Evolutionary conservation across 2,329 filamentous ascomycete genomes (phyloP), one percentile per base, ranked within the genome.

Genomic region (Paecilomyces variotii): DNA sequence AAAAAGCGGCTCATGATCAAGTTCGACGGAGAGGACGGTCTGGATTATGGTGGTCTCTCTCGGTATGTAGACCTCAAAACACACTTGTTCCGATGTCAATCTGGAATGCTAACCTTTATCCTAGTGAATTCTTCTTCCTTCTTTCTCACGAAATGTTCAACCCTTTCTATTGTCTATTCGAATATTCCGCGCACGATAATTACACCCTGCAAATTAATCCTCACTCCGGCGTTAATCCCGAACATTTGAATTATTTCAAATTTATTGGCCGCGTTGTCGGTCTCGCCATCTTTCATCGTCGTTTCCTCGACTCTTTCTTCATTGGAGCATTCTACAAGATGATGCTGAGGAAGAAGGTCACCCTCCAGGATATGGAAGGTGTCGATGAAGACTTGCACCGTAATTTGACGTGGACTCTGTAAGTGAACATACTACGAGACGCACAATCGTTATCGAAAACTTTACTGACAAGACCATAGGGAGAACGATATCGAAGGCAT

Each of bases 81-180:
- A 12, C 32, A 19, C 28, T 57, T 19, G 19, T 19, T 25, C 12
- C 6, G 26, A 45, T 19, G 53, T 25, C 50, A 35, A 19, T 53
- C 28, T 11, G 3, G 39, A n/a, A 57, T 62, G 55, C 72, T 76
- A 62, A 76, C 64, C 54, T 50, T 49, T 30, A 54, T 12, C 7
- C 32, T 55, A 85, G 92, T 84, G 94, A 99, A 77, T 99, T 99
- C 81, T 99, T 99, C 82, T 99, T 99, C 86, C 81, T 99, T 49
- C 85, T 99, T 57, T 97, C 93, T 14, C 94, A 99, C 78, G 94
- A 99, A 80, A 99, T 99, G 94, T 99, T 99, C 80, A 99, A 99
- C 76, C 94, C 94, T 32, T 99, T 99, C 79, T 99, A 99, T 80
- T 99, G 94, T 74, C 82, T 99, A 57, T 99, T 99, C 80, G 94